phyloP scores from a whole-genome alignment of 2,329 filamentous ascomycete species.

The Juglanconis oblonga region DNA sequence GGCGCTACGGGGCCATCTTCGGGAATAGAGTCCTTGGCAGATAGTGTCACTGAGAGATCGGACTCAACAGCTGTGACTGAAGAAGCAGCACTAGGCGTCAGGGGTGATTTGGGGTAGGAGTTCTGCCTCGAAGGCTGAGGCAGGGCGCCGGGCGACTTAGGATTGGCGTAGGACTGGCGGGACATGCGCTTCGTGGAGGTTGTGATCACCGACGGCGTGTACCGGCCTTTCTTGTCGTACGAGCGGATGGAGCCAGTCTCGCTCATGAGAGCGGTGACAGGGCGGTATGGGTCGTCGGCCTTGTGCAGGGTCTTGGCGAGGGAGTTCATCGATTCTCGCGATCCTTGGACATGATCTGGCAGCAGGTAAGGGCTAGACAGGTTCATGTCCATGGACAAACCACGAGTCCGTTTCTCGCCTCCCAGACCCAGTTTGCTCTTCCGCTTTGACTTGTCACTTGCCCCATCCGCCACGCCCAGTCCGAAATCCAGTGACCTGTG shows the following conservation, averaged over 20 bases:
- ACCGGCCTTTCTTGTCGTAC: constrained; percentile 37
- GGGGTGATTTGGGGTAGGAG: constrained; percentile 42
- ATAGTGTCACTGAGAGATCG: constrained; percentile 21
- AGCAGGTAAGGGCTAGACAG: constrained; percentile 87
- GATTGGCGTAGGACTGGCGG: constrained; percentile 20
- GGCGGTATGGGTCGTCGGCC: constrained; percentile 82
- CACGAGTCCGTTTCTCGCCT: constrained; percentile 54
- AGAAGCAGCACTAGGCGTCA: constrained; percentile 30
- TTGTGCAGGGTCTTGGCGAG: constrained; percentile 72
- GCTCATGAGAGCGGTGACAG: constrained; percentile 53
- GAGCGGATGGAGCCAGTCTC: constrained; percentile 58
- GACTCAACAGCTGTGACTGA: constrained; percentile 24
- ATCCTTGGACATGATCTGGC: constrained; percentile 75
- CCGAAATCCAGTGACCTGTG: constrained; percentile 94
- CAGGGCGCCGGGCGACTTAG: constrained; percentile 25
- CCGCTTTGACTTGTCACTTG: constrained; percentile 39
- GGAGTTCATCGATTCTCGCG: constrained; percentile 82
- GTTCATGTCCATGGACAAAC: constrained; percentile 71
- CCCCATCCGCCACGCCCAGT: constrained; percentile 25
- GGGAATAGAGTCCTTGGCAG: constrained; percentile 31
- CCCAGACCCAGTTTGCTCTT: constrained; percentile 50
- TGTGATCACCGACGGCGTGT: constrained; percentile 22
- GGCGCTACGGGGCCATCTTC: constrained; percentile 37
- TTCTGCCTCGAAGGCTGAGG: constrained; percentile 38
- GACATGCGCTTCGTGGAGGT: constrained; percentile 17